Conservation (phyloP, 2,329 filamentous ascomycete genomes). For the Scopulariopsis brevicaulis region DNA sequence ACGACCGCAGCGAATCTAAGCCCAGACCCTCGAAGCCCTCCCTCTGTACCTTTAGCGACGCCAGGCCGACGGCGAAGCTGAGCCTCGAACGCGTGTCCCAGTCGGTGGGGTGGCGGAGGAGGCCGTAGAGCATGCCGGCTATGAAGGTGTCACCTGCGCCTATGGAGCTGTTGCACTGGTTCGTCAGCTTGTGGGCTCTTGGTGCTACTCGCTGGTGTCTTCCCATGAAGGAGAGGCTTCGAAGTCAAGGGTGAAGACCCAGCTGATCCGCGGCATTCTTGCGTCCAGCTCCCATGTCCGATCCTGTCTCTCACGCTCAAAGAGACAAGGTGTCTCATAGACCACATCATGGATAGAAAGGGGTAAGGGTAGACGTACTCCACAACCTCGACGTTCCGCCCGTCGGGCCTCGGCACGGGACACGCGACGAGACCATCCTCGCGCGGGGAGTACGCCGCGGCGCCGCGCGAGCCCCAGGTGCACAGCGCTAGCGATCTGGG, state of each 20-base stretch:
- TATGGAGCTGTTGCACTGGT: slow-evolving; percentile 40
- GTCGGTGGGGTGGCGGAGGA: slow-evolving; percentile 35
- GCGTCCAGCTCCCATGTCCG: not conserved
- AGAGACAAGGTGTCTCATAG: not conserved
- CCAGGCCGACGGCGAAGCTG: slow-evolving; percentile 52
- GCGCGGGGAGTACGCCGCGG: slow-evolving; percentile 19
- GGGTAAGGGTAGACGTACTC: slow-evolving; percentile 38
- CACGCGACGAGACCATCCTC: slow-evolving; percentile 17
- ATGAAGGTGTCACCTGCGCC: slow-evolving; percentile 70
- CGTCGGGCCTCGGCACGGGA: slow-evolving; percentile 25
- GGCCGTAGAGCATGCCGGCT: slow-evolving; percentile 55
- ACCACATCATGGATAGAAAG: not conserved
- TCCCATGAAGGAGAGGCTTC: not conserved
- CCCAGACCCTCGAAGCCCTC: slow-evolving; percentile 52
- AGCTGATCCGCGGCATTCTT: not conserved
- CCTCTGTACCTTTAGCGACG: slow-evolving; percentile 54
- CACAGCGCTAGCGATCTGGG: slow-evolving; percentile 25
- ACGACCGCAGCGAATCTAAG: not conserved
- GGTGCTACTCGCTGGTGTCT: not conserved
- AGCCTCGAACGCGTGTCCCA: slow-evolving; percentile 39
- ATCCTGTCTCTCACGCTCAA: not conserved
- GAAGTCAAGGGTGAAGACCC: not conserved
- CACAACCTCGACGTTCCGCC: slow-evolving; percentile 29
- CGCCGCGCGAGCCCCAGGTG: slow-evolving; percentile 33
- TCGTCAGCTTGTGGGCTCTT: not conserved